Conservation (phyloP, 768 basidiomycete species). For the Auricularia cornea region DNA sequence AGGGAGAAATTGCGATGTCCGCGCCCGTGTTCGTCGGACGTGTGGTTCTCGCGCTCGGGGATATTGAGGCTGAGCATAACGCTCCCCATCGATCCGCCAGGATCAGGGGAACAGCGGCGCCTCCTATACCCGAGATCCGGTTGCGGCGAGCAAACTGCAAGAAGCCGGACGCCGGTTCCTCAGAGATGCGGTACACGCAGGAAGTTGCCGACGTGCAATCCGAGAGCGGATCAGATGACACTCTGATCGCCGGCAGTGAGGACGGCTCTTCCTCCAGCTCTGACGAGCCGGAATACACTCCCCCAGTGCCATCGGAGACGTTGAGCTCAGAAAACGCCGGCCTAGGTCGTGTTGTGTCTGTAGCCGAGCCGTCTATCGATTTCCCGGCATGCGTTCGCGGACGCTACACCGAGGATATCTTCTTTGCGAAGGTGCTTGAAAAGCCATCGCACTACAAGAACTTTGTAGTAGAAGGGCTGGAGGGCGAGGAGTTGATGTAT, state of each 20-base stretch:
- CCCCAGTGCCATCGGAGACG: no score
- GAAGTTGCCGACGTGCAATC: no score
- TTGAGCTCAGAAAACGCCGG: no score
- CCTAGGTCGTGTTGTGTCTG: background rate
- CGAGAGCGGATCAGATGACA: no score
- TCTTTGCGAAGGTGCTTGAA: constrained; percentile 3
- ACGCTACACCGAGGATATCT: background rate
- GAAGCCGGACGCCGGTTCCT: no score
- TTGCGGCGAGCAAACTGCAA: no score
- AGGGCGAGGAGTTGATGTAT: background rate
- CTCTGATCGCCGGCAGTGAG: no score
- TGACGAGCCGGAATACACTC: no score
- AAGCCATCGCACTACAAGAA: constrained; percentile 1
- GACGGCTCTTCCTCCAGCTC: no score
- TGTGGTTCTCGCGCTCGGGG: background rate
- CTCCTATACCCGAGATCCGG: no score
- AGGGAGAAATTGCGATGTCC: background rate
- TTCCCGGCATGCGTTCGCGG: background rate
- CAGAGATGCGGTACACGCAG: no score
- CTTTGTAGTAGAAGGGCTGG: constrained; percentile 2
- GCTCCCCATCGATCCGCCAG: background rate
- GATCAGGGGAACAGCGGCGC: background rate
- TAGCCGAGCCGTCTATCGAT: background rate
- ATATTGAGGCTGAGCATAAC: no score
- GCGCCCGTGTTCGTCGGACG: background rate